Evolutionary conservation across 305 asterid species (phyloP).

Genomic region (Caryopteris hybrid): DNA sequence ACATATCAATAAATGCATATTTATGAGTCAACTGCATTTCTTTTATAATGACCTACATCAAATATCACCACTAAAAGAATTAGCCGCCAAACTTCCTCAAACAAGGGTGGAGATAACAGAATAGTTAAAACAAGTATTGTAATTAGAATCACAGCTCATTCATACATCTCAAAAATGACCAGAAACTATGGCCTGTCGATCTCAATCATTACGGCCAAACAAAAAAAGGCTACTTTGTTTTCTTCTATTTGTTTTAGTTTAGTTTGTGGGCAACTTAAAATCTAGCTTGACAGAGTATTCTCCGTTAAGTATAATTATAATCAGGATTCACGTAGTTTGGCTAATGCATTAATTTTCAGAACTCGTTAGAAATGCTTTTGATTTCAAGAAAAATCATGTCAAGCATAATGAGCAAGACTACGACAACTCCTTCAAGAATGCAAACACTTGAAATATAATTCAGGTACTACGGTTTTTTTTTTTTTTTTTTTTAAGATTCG

Average conservation of each 20-base stretch:
- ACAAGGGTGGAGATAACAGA: neutral
- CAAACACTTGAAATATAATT: neutral
- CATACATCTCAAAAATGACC: neutral
- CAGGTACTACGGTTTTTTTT: neutral
- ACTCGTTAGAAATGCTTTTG: neutral
- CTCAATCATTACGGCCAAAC: neutral
- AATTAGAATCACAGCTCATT: neutral
- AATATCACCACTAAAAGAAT: constrained; percentile 3
- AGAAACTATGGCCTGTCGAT: neutral
- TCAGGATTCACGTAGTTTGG: neutral
- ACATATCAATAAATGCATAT: too few species aligned
- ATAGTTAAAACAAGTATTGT: neutral
- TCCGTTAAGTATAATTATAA: neutral
- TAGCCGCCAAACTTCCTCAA: neutral
- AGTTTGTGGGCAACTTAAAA: neutral
- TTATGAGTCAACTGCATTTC: too few species aligned
- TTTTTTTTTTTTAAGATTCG: neutral
- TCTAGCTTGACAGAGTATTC: neutral
- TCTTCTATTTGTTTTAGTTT: neutral
- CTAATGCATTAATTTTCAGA: neutral
- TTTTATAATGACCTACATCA: neutral
- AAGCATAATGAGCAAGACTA: neutral
- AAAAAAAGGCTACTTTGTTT: neutral
- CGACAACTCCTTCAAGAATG: neutral
- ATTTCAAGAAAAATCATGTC: neutral